These are phyloP conservation scores for Stenocarpella maydis DNA, from an alignment of 2,329 filamentous ascomycete species.

Conservation along the genomic window DNA sequence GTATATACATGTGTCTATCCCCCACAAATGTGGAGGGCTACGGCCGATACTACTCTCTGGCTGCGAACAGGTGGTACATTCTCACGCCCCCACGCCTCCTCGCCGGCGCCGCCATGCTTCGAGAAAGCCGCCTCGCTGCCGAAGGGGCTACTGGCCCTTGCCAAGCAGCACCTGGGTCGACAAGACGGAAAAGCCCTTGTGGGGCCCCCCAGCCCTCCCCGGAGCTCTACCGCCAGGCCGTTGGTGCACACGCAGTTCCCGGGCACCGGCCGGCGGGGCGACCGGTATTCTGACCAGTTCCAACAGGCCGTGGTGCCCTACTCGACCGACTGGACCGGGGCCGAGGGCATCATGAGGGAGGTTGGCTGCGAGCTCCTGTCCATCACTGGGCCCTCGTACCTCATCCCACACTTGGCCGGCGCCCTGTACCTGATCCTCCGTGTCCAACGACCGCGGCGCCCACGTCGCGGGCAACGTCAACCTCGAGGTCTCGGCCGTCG, in stretches of 20 bases:
- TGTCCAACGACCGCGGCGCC: slow-evolving; percentile 42
- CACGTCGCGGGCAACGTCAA: slow-evolving; percentile 44
- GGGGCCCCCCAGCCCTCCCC: slow-evolving; percentile 39
- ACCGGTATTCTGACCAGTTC: slow-evolving; percentile 57
- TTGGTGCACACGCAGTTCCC: slow-evolving; percentile 47
- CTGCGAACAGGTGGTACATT: background rate
- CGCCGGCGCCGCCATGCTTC: background rate
- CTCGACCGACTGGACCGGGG: slow-evolving; percentile 37
- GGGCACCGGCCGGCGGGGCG: slow-evolving; percentile 46
- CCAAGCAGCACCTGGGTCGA: slow-evolving; percentile 40
- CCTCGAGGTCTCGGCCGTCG: slow-evolving; percentile 39
- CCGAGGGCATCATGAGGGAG: slow-evolving; percentile 39
- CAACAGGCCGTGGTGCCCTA: slow-evolving; percentile 53
- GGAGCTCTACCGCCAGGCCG: slow-evolving; percentile 44
- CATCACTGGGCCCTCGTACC: slow-evolving; percentile 42
- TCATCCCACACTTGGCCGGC: slow-evolving; percentile 42
- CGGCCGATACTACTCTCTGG: background rate
- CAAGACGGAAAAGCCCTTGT: slow-evolving; percentile 41
- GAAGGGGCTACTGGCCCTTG: slow-evolving; percentile 38
- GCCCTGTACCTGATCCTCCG: slow-evolving; percentile 40
- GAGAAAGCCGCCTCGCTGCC: background rate
- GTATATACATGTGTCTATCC: slow-evolving; percentile 16
- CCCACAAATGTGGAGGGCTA: background rate
- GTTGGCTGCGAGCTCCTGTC: slow-evolving; percentile 39
- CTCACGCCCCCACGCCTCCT: background rate